phyloP scores from a whole-genome alignment of 257 asterid genomes.

The Misopates orontium region DNA sequence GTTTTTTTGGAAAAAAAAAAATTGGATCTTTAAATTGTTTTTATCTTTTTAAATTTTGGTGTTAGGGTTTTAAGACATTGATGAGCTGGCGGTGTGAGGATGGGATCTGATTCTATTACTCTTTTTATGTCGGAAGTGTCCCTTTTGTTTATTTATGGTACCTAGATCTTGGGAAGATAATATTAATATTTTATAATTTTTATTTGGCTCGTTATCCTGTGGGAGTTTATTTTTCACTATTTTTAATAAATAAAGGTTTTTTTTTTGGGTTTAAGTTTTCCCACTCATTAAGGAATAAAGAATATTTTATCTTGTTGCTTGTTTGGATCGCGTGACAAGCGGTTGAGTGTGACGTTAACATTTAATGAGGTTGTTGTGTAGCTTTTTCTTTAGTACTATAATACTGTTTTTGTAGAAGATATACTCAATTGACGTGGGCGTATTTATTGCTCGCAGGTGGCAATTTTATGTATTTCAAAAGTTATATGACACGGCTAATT shows the following conservation, averaged over 20 bases:
- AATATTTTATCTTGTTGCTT: slow-evolving; percentile 26
- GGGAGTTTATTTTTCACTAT: slow-evolving; percentile 28
- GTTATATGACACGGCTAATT: no score
- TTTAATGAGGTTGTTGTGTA: no score
- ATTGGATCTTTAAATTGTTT: no score
- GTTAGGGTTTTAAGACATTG: neutral
- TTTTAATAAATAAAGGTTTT: slow-evolving; percentile 14
- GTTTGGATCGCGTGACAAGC: slow-evolving; percentile 21
- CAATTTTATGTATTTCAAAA: neutral
- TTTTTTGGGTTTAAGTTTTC: no score
- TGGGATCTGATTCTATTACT: slow-evolving; percentile 35
- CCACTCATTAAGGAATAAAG: neutral
- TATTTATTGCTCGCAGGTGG: neutral
- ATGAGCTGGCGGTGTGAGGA: slow-evolving; percentile 29
- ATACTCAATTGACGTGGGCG: neutral
- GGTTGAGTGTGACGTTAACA: slow-evolving; percentile 5
- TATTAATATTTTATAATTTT: slow-evolving; percentile 24
- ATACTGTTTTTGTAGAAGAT: neutral
- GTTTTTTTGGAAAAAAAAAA: no score
- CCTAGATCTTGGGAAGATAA: slow-evolving; percentile 32
- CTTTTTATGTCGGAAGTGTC: neutral
- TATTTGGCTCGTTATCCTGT: slow-evolving; percentile 20
- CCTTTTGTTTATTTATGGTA: slow-evolving; percentile 1
- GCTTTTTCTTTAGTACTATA: neutral
- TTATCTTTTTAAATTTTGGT: no score